Evolutionary conservation across 257 asterid species (phyloP).

Genomic region (Solanum chiquidenum): DNA sequence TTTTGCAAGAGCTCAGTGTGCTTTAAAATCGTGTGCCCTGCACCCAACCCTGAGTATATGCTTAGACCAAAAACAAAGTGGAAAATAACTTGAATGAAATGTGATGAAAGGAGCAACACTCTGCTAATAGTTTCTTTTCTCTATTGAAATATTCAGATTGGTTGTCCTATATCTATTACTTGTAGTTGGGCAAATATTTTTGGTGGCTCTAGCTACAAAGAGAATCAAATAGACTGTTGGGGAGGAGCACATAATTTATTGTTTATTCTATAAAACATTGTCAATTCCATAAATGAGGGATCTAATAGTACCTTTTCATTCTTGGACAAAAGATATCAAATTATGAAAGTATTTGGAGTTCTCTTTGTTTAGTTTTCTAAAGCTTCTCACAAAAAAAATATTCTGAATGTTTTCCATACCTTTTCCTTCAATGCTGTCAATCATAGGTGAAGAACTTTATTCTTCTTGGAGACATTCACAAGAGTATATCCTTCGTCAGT

Average conservation of each 20-base stretch:
- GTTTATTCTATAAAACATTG: background rate
- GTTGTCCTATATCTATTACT: background rate
- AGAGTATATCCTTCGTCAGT: conserved; percentile 90
- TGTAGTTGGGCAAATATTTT: background rate
- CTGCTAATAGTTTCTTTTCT: background rate
- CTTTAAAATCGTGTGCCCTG: background rate
- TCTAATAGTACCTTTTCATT: background rate
- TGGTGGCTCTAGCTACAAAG: background rate
- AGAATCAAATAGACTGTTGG: background rate
- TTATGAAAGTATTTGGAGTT: background rate
- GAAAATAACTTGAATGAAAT: background rate
- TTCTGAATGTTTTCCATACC: background rate
- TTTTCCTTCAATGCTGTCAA: background rate
- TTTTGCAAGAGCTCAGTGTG: background rate
- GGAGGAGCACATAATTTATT: background rate
- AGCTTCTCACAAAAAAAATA: background rate
- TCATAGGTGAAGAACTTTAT: conserved; percentile 81
- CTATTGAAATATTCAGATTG: background rate
- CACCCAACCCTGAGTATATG: background rate
- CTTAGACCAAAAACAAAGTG: background rate
- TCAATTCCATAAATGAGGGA: background rate
- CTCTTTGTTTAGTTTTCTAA: background rate
- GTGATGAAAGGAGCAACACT: background rate
- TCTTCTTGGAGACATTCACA: conserved; percentile 95
- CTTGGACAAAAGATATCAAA: background rate